These are phyloP conservation scores for Brasilioporus rufonigricans DNA, from an alignment of 768 basidiomycete genomes.

Conservation along the genomic window DNA sequence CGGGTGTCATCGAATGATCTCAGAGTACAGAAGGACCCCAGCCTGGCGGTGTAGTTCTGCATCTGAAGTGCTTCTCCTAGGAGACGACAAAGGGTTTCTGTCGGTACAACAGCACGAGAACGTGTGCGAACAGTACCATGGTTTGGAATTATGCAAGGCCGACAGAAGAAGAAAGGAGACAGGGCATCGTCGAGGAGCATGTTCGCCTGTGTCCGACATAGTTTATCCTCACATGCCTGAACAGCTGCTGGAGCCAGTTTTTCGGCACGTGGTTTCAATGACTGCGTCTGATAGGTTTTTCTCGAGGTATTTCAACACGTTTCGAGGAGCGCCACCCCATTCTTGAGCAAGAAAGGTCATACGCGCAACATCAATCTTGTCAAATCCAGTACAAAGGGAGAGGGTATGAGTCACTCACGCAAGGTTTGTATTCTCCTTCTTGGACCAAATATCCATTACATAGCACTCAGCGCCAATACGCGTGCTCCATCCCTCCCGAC, in stretches of 20 bases:
- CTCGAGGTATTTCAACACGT: not conserved
- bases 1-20: not conserved
- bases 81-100: not conserved
- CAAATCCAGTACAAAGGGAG: not conserved
- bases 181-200: too few relatives aligned
- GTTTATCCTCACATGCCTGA: too few relatives aligned
- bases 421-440: not conserved
- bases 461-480: not conserved
- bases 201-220: too few relatives aligned
- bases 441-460: constrained; percentile 4
- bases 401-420: not conserved
- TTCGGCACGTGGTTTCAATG: too few relatives aligned
- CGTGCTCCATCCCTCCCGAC: constrained; percentile 3
- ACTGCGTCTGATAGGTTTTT: too few relatives aligned
- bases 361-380: not conserved
- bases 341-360: not conserved
- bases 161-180: not conserved
- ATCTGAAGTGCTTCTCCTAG: not conserved
- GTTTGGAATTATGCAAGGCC: not conserved
- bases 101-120: not conserved
- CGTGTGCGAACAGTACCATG: not conserved
- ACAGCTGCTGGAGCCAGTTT: too few relatives aligned
- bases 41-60: not conserved
- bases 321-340: not conserved
- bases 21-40: not conserved